Conservation (phyloP, 202 grass and related monocot genomes). For the Elaeis oleifera region DNA sequence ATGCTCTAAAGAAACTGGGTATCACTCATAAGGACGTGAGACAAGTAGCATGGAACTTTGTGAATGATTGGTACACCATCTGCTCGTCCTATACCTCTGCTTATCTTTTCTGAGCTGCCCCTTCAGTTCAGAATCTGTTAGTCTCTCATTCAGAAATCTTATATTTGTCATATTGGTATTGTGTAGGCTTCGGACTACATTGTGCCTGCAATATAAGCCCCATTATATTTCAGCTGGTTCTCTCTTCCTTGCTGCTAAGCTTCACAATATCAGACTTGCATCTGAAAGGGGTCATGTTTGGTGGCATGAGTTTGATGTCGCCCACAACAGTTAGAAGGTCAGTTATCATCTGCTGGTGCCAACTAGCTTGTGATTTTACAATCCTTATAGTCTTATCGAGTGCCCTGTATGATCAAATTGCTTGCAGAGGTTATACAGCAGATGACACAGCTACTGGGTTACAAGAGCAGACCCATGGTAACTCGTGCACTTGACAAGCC, state of each 20-base stretch:
- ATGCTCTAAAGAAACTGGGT: conserved; percentile 58
- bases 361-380: background rate
- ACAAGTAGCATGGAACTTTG: conserved; percentile 70
- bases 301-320: conserved; percentile 80
- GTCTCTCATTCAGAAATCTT: conserved; percentile 1
- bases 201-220: conserved; percentile 66
- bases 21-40: conserved; percentile 54
- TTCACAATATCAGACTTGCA: conserved; percentile 54
- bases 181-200: conserved; percentile 54
- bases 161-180: conserved; percentile 23
- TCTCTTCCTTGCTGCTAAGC: conserved; percentile 47
- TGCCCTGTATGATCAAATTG: background rate
- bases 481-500: conserved; percentile 25
- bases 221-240: conserved; percentile 76
- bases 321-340: conserved; percentile 41
- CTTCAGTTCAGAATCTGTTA: conserved; percentile 7
- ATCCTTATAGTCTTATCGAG: background rate
- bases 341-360: conserved; percentile 5
- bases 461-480: conserved; percentile 26
- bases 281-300: conserved; percentile 48
- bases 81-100: background rate
- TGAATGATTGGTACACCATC: conserved; percentile 58
- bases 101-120: background rate
- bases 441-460: conserved; percentile 40
- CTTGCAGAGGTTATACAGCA: conserved; percentile 46